Conservation (phyloP, 345 rosid genomes). For the Syzygium grande region DNA sequence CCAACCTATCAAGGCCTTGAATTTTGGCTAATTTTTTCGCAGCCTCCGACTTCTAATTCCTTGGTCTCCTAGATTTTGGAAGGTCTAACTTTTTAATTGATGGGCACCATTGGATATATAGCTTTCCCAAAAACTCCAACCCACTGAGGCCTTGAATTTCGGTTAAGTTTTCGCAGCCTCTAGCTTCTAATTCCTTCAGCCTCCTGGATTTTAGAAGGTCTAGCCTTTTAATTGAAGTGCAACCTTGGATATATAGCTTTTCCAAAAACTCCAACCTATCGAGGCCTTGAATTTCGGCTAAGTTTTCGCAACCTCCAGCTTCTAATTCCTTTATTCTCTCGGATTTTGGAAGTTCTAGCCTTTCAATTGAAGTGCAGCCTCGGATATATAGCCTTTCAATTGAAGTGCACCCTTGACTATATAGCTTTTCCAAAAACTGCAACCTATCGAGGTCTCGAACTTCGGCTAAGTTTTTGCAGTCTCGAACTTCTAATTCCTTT, state of each 20-base stretch:
- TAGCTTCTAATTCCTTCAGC: neutral
- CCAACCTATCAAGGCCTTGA: neutral
- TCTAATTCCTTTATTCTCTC: neutral
- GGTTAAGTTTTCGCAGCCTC: neutral
- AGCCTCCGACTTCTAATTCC: fast-evolving
- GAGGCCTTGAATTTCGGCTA: neutral
- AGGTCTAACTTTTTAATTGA: neutral
- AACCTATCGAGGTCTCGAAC: fast-evolving
- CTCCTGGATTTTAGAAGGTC: neutral
- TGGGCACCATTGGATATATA: neutral
- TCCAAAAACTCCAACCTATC: neutral
- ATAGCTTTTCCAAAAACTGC: neutral
- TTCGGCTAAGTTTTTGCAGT: neutral
- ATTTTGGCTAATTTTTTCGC: neutral
- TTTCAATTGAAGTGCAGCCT: neutral
- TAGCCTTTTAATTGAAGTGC: fast-evolving
- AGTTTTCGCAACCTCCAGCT: neutral
- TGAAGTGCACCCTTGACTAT: neutral
- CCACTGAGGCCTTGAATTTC: neutral
- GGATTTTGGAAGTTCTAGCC: neutral
- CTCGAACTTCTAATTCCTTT: neutral
- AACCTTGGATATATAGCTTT: neutral
- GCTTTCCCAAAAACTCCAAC: neutral
- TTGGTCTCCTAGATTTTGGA: neutral
- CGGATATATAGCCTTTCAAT: neutral